Evolutionary conservation across 2,329 filamentous ascomycete species (phyloP).

Genomic region (Penicillium sp.): DNA sequence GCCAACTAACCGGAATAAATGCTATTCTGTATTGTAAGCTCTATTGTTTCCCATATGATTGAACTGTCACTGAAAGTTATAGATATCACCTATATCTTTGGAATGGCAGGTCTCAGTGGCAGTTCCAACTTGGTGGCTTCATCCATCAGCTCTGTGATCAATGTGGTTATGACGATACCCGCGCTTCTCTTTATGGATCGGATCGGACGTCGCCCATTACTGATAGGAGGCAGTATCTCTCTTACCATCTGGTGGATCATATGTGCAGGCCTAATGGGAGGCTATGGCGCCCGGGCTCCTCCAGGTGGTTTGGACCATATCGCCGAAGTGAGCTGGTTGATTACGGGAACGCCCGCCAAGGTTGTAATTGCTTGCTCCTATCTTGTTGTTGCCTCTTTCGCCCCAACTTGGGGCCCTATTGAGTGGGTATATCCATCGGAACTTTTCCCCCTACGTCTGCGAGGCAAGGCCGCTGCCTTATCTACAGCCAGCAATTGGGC

Average conservation of each 20-base stretch:
- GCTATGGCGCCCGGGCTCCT: constrained; percentile 42
- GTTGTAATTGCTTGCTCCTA: constrained; percentile 74
- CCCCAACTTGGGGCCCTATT: constrained; percentile 66
- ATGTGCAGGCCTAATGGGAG: constrained; percentile 49
- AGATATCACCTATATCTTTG: constrained; percentile 48
- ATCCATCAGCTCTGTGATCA: constrained; percentile 76
- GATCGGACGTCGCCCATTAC: constrained; percentile 74
- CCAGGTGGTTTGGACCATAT: constrained; percentile 43
- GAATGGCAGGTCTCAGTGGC: constrained; percentile 69
- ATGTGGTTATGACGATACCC: constrained; percentile 76
- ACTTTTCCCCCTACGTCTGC: constrained; percentile 64
- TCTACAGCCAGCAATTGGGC: constrained; percentile 67
- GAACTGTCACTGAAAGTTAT: too few relatives aligned
- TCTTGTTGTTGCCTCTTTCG: constrained; percentile 72
- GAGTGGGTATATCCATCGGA: constrained; percentile 66
- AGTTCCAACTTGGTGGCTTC: constrained; percentile 67
- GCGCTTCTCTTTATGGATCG: constrained; percentile 75
- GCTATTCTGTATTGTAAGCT: constrained; percentile 74
- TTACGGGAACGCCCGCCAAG: constrained; percentile 53
- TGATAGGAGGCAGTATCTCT: constrained; percentile 67
- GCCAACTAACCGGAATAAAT: constrained; percentile 76
- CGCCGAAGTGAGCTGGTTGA: constrained; percentile 43
- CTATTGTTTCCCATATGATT: too few relatives aligned
- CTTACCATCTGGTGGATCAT: constrained; percentile 58
- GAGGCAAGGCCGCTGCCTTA: constrained; percentile 68